A percentile compares a stretch with the other conserved stretches of the same genome.
phyloP scores from a whole-genome alignment of 345 rosid genomes.

The Theobroma cacao region DNA sequence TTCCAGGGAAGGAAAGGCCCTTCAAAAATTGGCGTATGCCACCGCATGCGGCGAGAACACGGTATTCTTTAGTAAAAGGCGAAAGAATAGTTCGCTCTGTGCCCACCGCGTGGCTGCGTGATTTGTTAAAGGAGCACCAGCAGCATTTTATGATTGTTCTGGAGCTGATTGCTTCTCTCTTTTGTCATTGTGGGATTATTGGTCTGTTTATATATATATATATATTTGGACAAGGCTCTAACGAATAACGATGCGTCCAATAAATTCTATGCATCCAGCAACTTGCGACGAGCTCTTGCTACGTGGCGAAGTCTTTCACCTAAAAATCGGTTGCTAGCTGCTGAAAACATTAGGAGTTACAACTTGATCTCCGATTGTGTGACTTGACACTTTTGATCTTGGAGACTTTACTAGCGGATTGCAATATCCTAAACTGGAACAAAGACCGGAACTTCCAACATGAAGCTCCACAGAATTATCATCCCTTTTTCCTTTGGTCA shows the following conservation, averaged over 20 bases:
- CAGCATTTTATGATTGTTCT: neutral
- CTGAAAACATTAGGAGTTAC: neutral
- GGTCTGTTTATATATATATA: too few species aligned
- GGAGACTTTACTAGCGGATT: too few species aligned
- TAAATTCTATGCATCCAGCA: neutral
- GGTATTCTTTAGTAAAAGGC: constrained; percentile 47
- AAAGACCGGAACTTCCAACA: neutral
- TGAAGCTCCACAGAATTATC: neutral
- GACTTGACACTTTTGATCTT: too few species aligned
- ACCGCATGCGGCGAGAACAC: constrained; percentile 19
- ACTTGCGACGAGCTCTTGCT: neutral
- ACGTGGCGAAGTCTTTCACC: neutral
- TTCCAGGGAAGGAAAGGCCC: too few species aligned
- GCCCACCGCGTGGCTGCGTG: neutral
- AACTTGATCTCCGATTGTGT: neutral
- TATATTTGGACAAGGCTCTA: too few species aligned
- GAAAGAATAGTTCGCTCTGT: constrained; percentile 37
- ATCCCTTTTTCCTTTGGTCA: neutral
- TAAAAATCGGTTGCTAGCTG: neutral
- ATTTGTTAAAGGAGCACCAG: neutral
- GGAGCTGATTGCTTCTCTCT: neutral
- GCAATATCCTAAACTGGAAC: neutral
- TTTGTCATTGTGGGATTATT: neutral
- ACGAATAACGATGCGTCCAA: too few species aligned
- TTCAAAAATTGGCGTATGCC: too few species aligned